Percentiles rank a stretch among this genome's conserved stretches.
These are phyloP conservation scores for Arachnopeziza araneosa DNA, from an alignment of 2,329 filamentous ascomycete species.

Conservation along the genomic window DNA sequence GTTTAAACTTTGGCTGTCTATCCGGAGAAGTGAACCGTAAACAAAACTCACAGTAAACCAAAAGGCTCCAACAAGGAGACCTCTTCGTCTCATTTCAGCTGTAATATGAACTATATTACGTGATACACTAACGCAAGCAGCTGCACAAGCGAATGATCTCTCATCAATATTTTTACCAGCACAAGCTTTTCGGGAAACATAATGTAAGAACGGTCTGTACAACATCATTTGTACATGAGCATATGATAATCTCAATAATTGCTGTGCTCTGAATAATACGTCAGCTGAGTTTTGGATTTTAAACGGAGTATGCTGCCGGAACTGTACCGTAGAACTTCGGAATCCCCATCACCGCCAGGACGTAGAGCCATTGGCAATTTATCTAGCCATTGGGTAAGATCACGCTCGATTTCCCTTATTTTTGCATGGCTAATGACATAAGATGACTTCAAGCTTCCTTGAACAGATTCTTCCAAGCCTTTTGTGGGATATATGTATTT, in stretches of 20 bases:
- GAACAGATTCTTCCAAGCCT: conserved; percentile 42
- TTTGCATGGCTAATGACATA: conserved; percentile 59
- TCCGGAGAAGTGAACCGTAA: neutral
- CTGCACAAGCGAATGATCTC: conserved; percentile 68
- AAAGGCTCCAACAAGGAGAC: conserved; percentile 72
- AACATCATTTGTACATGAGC: conserved; percentile 78
- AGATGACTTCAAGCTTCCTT: conserved; percentile 35
- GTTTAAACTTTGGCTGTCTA: neutral
- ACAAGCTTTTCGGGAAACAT: conserved; percentile 61
- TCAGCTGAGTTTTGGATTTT: conserved; percentile 5
- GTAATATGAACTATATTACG: conserved; percentile 75
- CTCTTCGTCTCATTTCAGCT: conserved; percentile 68
- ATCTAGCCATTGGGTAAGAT: conserved; percentile 59
- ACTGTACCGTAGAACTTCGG: conserved; percentile 68
- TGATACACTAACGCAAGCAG: conserved; percentile 54
- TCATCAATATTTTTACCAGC: conserved; percentile 60
- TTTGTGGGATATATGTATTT: conserved; percentile 62
- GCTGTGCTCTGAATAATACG: conserved; percentile 48
- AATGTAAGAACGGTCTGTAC: conserved; percentile 79
- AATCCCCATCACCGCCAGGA: conserved; percentile 69
- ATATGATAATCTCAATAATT: conserved; percentile 72
- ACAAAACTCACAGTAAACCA: conserved; percentile 59
- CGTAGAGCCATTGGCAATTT: conserved; percentile 69
- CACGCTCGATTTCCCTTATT: conserved; percentile 59
- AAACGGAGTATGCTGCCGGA: conserved; percentile 10